Percentiles rank a stretch among this genome's conserved stretches.
phyloP scores from a whole-genome alignment of 345 rosid genomes.

The Linum trigynum region DNA sequence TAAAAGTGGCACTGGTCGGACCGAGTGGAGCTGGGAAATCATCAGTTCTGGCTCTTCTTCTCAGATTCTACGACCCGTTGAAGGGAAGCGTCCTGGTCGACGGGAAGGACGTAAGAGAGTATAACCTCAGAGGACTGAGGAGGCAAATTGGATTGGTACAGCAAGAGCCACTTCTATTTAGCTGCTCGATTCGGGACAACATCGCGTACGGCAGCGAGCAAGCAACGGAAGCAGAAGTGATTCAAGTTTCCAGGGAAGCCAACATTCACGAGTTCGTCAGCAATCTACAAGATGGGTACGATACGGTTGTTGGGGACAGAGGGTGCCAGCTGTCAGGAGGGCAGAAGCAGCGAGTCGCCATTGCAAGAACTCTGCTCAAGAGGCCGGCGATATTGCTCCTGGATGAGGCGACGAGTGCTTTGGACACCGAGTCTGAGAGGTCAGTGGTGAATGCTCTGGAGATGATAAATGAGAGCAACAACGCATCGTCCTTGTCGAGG shows the following conservation, averaged over 20 bases:
- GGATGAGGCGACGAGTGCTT: constrained; percentile 88
- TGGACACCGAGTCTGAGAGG: constrained; percentile 71
- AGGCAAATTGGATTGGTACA: constrained; percentile 44
- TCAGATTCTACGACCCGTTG: constrained; percentile 37
- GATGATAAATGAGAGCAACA: constrained; percentile 24
- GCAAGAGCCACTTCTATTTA: constrained; percentile 50
- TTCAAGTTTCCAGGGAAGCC: constrained; percentile 38
- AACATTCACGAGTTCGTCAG: constrained; percentile 45
- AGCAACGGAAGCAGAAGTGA: constrained; percentile 44
- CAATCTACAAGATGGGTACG: constrained; percentile 40
- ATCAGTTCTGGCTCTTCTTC: constrained; percentile 45
- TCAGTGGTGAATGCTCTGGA: constrained; percentile 44
- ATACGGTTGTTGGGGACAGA: constrained; percentile 50
- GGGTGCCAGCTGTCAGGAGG: constrained; percentile 64
- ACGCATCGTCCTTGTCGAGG: constrained; percentile 14
- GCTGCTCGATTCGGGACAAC: constrained; percentile 39
- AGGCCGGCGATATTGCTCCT: constrained; percentile 50
- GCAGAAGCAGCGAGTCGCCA: constrained; percentile 58
- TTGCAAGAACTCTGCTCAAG: constrained; percentile 48
- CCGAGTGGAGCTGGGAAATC: constrained; percentile 67
- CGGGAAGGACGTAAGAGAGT: constrained; percentile 27
- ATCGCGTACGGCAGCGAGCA: constrained; percentile 34
- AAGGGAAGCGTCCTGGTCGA: constrained; percentile 38
- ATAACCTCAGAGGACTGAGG: constrained; percentile 37
- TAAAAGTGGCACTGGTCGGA: constrained; percentile 43